Base-by-base conservation (phyloP, 495 filamentous ascomycete species). In the Filosporella fistucella region DNA sequence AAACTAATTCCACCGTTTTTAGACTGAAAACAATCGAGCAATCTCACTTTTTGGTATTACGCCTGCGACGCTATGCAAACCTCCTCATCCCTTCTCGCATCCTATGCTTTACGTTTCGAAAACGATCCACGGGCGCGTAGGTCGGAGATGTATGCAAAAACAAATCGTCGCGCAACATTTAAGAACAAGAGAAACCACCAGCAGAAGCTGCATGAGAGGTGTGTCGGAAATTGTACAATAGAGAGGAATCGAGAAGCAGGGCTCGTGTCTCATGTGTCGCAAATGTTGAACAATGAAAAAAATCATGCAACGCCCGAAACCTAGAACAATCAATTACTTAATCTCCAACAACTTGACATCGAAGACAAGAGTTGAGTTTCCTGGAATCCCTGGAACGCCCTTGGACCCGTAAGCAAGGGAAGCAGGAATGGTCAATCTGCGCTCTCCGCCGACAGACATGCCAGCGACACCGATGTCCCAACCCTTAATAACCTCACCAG, bases 401-500 rank as follows among this genome's bases (percentile, higher is more conserved):
- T 87, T 85, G 71, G 77, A 85, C 66, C 93, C 93, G 63, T 99
- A 97, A 46, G 82, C 94, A 16, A 88, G 76, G 47, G 84, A 67
- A 14, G 93, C 74, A 30, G 93, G 93, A 59, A 99, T 86, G 42
- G 76, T 86, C 61, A 99, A 78, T 42, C 93, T 81, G 54, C 93
- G 88, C 77, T 97, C 94, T 49, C 89, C 89, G 65, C 93, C 90
- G 47, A 87, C 80, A 43, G 84, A 71, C 90, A 99, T 96, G 63
- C 93, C 93, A 47, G 75, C 76, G 52, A 99, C 70, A 65, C 93
- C 93, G 51, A 96, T 81, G 63, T 99, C 94, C 93, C 91, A 96
- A 56, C 93, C 93, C 77, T 95, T 91, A 72, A 99, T 97, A 55
- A 99, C 93, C 62, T 96, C 88, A 48, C 90, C 90, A 63, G 79